These are phyloP conservation scores for Ogataea pini DNA, from an alignment of 805 yeast species.

Conservation along the genomic window DNA sequence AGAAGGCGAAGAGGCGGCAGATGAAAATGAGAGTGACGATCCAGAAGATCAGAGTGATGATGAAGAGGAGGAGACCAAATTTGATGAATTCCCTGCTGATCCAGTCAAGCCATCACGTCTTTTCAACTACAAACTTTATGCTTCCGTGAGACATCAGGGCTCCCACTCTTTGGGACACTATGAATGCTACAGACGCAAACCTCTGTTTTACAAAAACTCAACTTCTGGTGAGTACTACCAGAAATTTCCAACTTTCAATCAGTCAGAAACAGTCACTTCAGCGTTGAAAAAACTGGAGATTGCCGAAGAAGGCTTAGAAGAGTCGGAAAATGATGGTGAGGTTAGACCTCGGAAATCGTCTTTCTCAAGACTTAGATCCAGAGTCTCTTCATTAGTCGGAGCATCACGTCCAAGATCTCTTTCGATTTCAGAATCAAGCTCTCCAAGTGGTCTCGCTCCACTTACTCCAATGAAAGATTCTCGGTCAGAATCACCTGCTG, in stretches of 20 bases:
- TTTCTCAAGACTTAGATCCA: constrained; percentile 21
- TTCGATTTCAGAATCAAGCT: constrained; percentile 10
- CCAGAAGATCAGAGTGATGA: not conserved
- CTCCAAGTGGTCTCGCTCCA: not conserved
- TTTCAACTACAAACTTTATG: constrained; percentile 44
- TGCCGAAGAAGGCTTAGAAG: not conserved
- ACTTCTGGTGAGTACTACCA: constrained; percentile 27
- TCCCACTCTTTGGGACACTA: constrained; percentile 89
- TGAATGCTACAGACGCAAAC: constrained; percentile 82
- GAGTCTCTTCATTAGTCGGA: constrained; percentile 27
- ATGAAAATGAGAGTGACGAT: not conserved
- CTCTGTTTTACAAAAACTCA: constrained; percentile 50
- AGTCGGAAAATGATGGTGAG: too few relatives aligned
- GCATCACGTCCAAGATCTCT: constrained; percentile 14
- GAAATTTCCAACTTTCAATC: constrained; percentile 16
- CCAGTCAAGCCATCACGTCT: not conserved
- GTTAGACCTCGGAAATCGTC: constrained; percentile 17
- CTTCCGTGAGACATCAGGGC: constrained; percentile 84
- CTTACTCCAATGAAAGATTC: constrained; percentile 6
- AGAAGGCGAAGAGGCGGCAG: constrained; percentile 7
- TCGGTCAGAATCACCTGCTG: not conserved
- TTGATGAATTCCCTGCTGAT: not conserved
- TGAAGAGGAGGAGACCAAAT: not conserved
- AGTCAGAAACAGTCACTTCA: not conserved
- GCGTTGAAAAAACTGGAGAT: constrained; percentile 6